phyloP scores from a whole-genome alignment of 345 rosid species.

The Trapa incisa region DNA sequence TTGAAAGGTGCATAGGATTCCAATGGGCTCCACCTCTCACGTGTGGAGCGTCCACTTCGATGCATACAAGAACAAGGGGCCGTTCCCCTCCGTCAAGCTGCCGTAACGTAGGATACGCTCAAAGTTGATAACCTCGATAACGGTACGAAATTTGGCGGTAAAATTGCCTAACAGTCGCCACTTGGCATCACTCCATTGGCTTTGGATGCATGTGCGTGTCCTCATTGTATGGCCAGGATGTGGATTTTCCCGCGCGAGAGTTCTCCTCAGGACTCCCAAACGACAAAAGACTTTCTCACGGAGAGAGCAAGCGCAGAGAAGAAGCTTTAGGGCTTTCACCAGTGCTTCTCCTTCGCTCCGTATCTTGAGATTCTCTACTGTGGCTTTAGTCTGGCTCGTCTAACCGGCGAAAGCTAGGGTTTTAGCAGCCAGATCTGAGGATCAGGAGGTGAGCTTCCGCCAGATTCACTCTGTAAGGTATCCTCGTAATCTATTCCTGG shows the following conservation, averaged over 20 bases:
- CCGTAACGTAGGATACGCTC: slow-evolving; percentile 14
- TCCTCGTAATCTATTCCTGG: no score
- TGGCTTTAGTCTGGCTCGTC: no score
- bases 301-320: not conserved
- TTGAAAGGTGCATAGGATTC: not conserved
- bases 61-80: not conserved
- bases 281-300: not conserved
- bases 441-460: no score
- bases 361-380: no score
- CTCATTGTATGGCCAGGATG: slow-evolving; percentile 1
- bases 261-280: not conserved
- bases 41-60: not conserved
- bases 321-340: not conserved
- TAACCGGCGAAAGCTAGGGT: no score
- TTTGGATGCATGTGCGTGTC: not conserved
- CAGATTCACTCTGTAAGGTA: no score
- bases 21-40: not conserved
- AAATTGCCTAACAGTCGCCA: slow-evolving; percentile 1
- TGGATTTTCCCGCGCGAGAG: slow-evolving; percentile 36
- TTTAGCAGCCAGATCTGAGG: no score
- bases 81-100: slow-evolving; percentile 9
- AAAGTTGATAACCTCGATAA: not conserved
- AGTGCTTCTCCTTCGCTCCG: not conserved
- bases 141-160: no score
- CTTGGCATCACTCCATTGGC: slow-evolving; percentile 19